Base-by-base conservation (phyloP, 805 yeast species). In the Teunomyces lycoperdinae region DNA sequence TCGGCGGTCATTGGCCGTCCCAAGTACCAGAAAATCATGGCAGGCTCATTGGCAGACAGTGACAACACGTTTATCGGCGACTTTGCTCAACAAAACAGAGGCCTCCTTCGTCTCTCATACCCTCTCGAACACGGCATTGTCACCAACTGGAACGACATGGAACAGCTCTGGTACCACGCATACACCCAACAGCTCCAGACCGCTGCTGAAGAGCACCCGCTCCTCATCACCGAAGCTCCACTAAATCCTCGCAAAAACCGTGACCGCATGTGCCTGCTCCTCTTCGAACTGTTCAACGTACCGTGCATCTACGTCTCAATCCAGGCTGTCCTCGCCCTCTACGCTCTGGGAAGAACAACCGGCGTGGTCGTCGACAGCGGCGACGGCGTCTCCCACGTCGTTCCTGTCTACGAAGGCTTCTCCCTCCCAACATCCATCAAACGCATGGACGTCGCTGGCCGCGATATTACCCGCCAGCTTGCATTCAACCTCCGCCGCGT, bases 331-430 rank as follows among this genome's bases (percentile, higher is more conserved):
- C 70, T 91, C 34, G 78, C 96, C 3, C 69, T 91, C 34, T 91
- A 92, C 67, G 90, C 97, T 0, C 78, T 88, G 4, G 98, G 97
- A 0, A 71, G 89, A 54, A 91, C 97, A 6, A 90, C 96, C 0
- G 98, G 97, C 1, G 79, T 89, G 33, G 96, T 89, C 2, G 60
- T 92, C 9, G 97, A 91, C 60, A 79, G 85, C n/a, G 97, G 97
- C 4, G 97, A 91, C 64, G 97, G 97, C 4, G 96, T 89, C 24
- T 79, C 87, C 34, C 91, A 87, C 58, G 76, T 87, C 7, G 96
- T 89, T 2, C 97, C 97, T 0, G 89, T 92, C 0, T 92, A 81
- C 65, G 90, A 89, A 50, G 98, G 98, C 4, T 91, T 89, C 63
- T 76, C 91, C 9, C 62, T 91, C 11, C 84, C 91, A 0, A 74